Evolutionary conservation across 2,329 filamentous ascomycete genomes (phyloP), one percentile per base, ranked within the genome.

Genomic region (Thelonectria olida): DNA sequence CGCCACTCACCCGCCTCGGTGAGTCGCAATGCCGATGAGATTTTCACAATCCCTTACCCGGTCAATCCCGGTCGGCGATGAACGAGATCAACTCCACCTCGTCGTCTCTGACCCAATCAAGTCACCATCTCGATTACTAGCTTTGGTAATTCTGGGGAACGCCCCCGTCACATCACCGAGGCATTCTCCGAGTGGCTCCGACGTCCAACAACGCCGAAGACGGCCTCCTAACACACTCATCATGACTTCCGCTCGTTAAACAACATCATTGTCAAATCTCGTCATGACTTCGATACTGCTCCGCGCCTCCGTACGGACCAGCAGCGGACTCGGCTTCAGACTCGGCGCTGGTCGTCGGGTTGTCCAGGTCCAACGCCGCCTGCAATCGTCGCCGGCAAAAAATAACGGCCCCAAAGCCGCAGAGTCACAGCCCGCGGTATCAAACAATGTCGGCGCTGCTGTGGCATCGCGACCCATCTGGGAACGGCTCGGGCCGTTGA

Each of bases 401-500:
- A 28, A 22, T 15, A 34, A 41, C 17, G 20, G 48, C 25, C 2
- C 58, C 41, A 3, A 39, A 60, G 53, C 22, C 22, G 13, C 68
- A 67, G 52, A 68, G 31, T 42, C 70, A 0, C 61, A 66, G 22
- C 65, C 69, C 15, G 62, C 62, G 2, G 50, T 25, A 41, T 41
- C 67, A 2, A 62, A 52, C 45, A 68, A 59, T 13, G 28, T 20
- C 20, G 49, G 19, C 17, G 48, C 45, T 10, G 20, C 45, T 4
- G 63, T 72, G 27, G 67, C 66, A 12, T 67, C 70, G 19, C 34
- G 80, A 17, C 78, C 83, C 3, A 66, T 88, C 39, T 88, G 86
- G 85, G 82, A 84, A 69, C 80, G 85, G 0, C 78, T 89, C 2
- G 86, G 86, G 0, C 86, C 86, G 3, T 59, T 89, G 55, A 87